Evolutionary conservation across 108 stramenopile species (phyloP), one percentile per base, ranked within the genome.

Genomic region (Aureococcus anophagefferens): DNA sequence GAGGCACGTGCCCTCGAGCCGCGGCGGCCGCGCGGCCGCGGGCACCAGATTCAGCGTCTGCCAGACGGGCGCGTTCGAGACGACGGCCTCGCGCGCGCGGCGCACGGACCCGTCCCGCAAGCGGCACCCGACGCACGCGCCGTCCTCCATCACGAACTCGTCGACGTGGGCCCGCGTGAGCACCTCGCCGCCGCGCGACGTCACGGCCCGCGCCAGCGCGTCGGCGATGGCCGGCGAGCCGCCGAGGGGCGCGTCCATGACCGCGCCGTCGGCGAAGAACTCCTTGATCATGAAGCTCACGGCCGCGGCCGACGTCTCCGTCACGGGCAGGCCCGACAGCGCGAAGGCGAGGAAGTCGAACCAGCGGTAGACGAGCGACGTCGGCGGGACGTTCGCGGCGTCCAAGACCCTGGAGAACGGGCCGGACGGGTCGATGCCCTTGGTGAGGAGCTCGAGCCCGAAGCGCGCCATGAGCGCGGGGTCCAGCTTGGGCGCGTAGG

Each of bases 261-360:
- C 81, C 13, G 75, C 79, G 9, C 77, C 77, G 32, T 77, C 68
- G 9, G 72, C 86, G 74, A 89, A 90, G 73, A 80, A 65, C 35
- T 80, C 80, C 32, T 70, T 65, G 32, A 82, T 63, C 81, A 82
- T 82, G 73, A 78, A 82, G 33, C 80, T 68, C 73, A 80, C 73
- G 29, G 79, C 78, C 15, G 80, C 80, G 37, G 75, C 76, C 17
- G 66, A 74, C 33, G 80, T 81, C 17, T 76, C 78, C 33, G 70
- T 78, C 25, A 78, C 80, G 29, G 78, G 73, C 5, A 79, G 78
- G 33, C 80, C 80, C 14, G 78, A 79, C 21, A 80, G 72, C 0
- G 91, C 90, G 79, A 94, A 80, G 0, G 78, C 75, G 30, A 80
- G 70, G 33, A 76, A 62, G 45, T 80, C 78, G 0, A 80, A 40